Percentiles rank a stretch among this genome's conserved stretches.
Conservation (phyloP, 257 asterid species). For the Ballota nigra region DNA sequence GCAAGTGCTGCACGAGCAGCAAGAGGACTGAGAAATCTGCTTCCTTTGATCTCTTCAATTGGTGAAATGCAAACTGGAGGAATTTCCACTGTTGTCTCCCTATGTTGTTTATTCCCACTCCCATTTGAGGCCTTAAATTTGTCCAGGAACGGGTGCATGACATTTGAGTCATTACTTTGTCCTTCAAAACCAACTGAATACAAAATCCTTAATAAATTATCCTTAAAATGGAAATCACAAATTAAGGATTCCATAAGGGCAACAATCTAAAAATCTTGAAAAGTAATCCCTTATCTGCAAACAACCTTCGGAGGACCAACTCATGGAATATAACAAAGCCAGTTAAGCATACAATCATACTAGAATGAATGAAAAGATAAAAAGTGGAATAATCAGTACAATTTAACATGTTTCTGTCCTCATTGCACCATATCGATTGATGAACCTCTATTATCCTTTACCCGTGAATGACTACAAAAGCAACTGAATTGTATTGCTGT, state of each 20-base stretch:
- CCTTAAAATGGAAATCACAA: constrained; percentile 8
- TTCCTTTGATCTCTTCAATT: constrained; percentile 25
- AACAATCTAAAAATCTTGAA: neutral
- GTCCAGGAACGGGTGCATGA: constrained; percentile 13
- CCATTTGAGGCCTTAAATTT: constrained; percentile 15
- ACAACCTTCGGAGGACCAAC: constrained; percentile 3
- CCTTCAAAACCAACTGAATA: constrained; percentile 37
- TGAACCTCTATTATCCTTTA: neutral
- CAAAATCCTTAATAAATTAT: constrained; percentile 16
- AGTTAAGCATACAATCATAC: neutral
- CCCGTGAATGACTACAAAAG: neutral
- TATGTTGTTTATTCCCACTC: constrained; percentile 15
- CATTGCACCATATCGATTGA: constrained; percentile 8
- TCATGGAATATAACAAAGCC: constrained; percentile 6
- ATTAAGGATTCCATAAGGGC: constrained; percentile 6
- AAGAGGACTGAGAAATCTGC: constrained; percentile 47
- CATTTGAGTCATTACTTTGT: constrained; percentile 22
- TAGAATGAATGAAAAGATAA: neutral
- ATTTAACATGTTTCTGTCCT: neutral
- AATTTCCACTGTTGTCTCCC: constrained; percentile 15
- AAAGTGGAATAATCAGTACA: constrained; percentile 13
- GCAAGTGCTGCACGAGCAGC: constrained; percentile 80
- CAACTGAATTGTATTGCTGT: neutral
- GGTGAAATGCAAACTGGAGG: constrained; percentile 25
- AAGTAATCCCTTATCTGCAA: neutral